Conservation (phyloP, 2,329 filamentous ascomycete species). For the Penicillium sp. region DNA sequence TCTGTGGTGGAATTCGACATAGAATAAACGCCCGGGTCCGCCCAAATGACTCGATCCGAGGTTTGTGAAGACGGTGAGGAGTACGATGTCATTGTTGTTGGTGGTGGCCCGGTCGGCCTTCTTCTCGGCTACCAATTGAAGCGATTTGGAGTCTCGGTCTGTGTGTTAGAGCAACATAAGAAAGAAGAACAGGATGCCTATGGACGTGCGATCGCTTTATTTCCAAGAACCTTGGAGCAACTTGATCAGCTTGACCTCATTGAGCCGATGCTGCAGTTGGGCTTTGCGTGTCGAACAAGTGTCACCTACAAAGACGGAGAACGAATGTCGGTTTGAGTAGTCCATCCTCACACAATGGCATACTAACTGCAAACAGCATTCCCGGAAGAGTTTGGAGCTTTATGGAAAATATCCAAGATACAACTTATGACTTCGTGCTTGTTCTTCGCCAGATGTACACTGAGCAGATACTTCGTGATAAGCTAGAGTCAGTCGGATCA, state of each 20-base stretch:
- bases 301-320: conserved; percentile 33
- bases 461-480: conserved; percentile 51
- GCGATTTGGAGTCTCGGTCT: conserved; percentile 46
- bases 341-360: background rate
- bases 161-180: conserved; percentile 46
- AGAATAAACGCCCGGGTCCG: too few species aligned
- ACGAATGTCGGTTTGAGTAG: conserved; percentile 21
- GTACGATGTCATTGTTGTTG: conserved; percentile 42
- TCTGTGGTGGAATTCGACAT: background rate
- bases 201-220: conserved; percentile 53
- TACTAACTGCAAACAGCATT: background rate
- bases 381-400: conserved; percentile 38
- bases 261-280: conserved; percentile 60
- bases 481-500: background rate
- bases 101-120: conserved; percentile 46
- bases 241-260: conserved; percentile 44
- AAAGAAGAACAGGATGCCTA: conserved; percentile 33
- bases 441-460: conserved; percentile 57
- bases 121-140: conserved; percentile 46
- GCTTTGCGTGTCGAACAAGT: conserved; percentile 25
- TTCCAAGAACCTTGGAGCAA: conserved; percentile 48
- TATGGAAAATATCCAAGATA: conserved; percentile 54
- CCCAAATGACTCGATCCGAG: background rate
- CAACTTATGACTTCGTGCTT: conserved; percentile 52
- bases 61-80: background rate